Percentiles rank a stretch among this genome's conserved stretches.
Evolutionary conservation across 1,139 yeast species (phyloP).

Genomic region (Zygoascus meyerae): DNA sequence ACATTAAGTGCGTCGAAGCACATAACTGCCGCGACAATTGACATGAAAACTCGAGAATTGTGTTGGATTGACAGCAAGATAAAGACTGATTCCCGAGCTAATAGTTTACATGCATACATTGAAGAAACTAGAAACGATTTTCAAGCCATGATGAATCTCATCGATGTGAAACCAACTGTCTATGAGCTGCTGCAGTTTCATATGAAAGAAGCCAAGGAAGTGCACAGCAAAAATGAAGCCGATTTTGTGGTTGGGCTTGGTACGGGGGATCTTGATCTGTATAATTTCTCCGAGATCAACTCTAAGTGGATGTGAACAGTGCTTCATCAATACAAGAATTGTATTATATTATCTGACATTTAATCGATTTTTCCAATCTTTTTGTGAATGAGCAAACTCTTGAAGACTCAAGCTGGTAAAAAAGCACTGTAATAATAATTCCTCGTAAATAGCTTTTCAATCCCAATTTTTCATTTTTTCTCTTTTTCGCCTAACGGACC

Average conservation of each 20-base stretch:
- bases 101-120: no score
- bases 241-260: slow-evolving; percentile 12
- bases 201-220: slow-evolving; percentile 9
- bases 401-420: no score
- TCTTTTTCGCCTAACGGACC: slow-evolving; percentile 5
- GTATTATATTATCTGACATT: no score
- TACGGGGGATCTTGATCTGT: slow-evolving; percentile 10
- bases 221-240: slow-evolving; percentile 3
- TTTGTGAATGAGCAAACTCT: no score
- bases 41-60: slow-evolving; percentile 8
- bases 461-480: background rate
- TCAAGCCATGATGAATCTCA: background rate
- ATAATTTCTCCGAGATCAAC: slow-evolving; percentile 12
- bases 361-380: no score
- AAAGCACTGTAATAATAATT: no score
- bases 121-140: no score
- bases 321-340: no score
- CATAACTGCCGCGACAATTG: slow-evolving; percentile 9
- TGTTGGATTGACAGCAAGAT: slow-evolving; percentile 11
- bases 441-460: background rate
- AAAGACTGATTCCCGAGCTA: no score
- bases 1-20: background rate
- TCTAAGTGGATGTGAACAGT: slow-evolving; percentile 14
- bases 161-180: slow-evolving; percentile 8
- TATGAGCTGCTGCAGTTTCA: slow-evolving; percentile 11